Conservation (phyloP, 208 protist genomes). For the Leishmania arabica region DNA sequence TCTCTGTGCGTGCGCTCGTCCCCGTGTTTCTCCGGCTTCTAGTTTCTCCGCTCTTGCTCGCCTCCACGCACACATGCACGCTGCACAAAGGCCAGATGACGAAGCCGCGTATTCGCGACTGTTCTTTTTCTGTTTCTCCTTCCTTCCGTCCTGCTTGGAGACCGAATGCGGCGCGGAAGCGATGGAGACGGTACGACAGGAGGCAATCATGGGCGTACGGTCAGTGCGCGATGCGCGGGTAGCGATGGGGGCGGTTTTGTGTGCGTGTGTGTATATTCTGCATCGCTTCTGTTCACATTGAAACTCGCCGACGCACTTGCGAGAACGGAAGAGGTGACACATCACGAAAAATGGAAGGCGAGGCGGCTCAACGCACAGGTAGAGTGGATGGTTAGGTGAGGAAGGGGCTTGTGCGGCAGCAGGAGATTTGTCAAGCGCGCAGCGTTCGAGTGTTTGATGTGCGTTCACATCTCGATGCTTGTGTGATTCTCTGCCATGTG, state of each 20-base stretch:
- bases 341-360: neutral
- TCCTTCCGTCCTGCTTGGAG: neutral
- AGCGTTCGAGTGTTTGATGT: neutral
- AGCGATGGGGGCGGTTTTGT: neutral
- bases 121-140: neutral
- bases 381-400: neutral
- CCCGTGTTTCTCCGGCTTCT: constrained; percentile 4
- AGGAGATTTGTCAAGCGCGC: neutral
- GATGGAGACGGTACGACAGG: neutral
- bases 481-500: neutral
- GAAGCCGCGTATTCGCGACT: neutral
- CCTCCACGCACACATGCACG: constrained; percentile 5
- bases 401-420: neutral
- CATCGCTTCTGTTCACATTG: neutral
- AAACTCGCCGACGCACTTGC: neutral
- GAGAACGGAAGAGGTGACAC: neutral
- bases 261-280: neutral
- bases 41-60: constrained; percentile 12
- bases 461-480: neutral
- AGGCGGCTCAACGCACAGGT: neutral
- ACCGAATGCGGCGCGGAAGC: neutral
- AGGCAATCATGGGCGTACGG: neutral
- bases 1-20: neutral
- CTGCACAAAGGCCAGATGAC: neutral
- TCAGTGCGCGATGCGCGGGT: neutral